Conservation (phyloP, 192 early-diverging fungal genomes). For the Chytriomyces sp. region DNA sequence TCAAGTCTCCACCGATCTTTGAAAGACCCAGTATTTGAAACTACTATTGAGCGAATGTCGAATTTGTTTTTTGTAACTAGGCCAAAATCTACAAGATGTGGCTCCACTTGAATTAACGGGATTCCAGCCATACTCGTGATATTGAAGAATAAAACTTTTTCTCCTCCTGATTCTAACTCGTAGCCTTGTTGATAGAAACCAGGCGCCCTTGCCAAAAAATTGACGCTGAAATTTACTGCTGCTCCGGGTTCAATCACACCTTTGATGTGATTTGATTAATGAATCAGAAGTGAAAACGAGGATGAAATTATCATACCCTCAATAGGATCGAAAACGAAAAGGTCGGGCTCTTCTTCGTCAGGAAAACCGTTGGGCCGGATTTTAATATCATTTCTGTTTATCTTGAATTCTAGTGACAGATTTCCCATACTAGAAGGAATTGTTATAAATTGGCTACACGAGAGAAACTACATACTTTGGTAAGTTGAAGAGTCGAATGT, state of each 20-base stretch:
- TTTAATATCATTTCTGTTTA: constrained; percentile 35
- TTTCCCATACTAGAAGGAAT: constrained; percentile 47
- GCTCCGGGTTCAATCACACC: constrained; percentile 45
- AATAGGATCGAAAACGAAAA: constrained; percentile 42
- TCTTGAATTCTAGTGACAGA: constrained; percentile 49
- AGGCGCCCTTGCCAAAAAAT: constrained; percentile 38
- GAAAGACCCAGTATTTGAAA: constrained; percentile 56
- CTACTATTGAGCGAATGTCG: constrained; percentile 38
- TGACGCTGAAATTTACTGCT: constrained; percentile 49
- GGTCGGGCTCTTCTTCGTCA: constrained; percentile 23
- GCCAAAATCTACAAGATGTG: constrained; percentile 55
- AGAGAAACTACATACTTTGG: constrained; percentile 24
- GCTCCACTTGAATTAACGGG: constrained; percentile 46
- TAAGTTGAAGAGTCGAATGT: constrained; percentile 54
- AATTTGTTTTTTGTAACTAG: constrained; percentile 44
- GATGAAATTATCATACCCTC: too few species aligned
- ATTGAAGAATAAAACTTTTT: constrained; percentile 53
- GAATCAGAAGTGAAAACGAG: too few species aligned
- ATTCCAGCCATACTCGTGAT: constrained; percentile 55
- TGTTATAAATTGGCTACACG: not conserved
- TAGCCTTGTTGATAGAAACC: constrained; percentile 57
- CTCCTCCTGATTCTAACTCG: constrained; percentile 50
- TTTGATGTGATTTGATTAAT: too few species aligned
- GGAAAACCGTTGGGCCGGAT: constrained; percentile 41
- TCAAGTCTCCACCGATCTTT: constrained; percentile 53